Base-by-base conservation (phyloP, 306 rosid species). In the Prunus kanzakura region DNA sequence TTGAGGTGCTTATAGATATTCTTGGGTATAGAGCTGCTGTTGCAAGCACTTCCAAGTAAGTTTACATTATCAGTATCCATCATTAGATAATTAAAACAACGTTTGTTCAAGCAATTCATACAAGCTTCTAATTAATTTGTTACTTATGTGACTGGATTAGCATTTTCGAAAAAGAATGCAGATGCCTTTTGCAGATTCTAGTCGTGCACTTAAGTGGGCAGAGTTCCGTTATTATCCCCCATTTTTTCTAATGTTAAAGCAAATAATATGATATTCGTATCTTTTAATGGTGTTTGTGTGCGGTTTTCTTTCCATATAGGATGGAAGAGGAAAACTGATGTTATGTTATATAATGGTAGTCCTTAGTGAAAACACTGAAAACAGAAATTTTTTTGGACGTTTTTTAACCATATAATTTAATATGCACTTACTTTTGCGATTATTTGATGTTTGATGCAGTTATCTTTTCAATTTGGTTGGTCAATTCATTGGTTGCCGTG, bases 31-130 rank as follows among this genome's bases (percentile, higher is more conserved):
- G 94, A 88, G 94, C 84, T 81, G 79, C 90, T 73, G 81, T 87
- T 85, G 82, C 93, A 69, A 91, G 98, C 89, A 91, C 96, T 71
- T 86, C 88, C 76, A 90, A 83, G 98, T 94, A 86, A 86, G 93
- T 80, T 64, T 56, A 64, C 78, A 73, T 68, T 54, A 57, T 69
- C n/a, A n/a, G 27, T 6, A n/a, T 64, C 19, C 4, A 5, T 50
- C 18, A 64, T 47, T 64, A 41, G 23, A 14, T 14, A 73, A 25
- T n/a, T 46, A 13, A n/a, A 32, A 50, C 38, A 2, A 38, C 38
- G 62, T n/a, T 14, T 57, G 56, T 54, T 51, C 65, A 35, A 52
- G 70, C 64, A 76, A 58, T 77, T 57, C 62, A 51, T n/a, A 8
- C 15, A 2, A 32, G 75, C 64, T 38, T 38, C 51, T 71, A 9